Evolutionary conservation across 2,329 filamentous ascomycete genomes (phyloP).

Genomic region (Fusarium camptoceras): DNA sequence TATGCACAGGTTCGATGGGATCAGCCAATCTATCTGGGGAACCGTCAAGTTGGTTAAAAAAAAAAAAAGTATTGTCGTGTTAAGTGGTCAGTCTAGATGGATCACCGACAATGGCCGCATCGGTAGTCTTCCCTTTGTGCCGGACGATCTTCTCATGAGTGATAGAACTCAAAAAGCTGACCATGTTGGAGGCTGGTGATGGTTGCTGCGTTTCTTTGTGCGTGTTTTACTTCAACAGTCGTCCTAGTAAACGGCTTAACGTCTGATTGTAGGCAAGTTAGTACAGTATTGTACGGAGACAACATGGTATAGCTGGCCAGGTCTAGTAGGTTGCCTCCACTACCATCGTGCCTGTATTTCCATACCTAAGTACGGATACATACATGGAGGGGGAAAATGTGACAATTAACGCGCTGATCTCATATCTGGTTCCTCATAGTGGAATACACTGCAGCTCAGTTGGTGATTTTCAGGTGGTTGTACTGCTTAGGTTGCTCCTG

Average conservation of each 20-base stretch:
- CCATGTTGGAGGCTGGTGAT: conserved; percentile 16
- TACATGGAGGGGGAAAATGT: background rate
- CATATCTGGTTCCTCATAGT: conserved; percentile 33
- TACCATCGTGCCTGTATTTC: background rate
- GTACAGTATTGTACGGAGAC: background rate
- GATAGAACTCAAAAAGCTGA: conserved; percentile 22
- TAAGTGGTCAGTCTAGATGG: conserved; percentile 21
- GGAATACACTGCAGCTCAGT: conserved; percentile 22
- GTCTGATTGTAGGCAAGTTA: background rate
- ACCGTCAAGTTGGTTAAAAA: conserved; percentile 1
- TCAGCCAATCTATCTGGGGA: background rate
- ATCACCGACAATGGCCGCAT: conserved; percentile 30
- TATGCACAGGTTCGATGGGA: background rate
- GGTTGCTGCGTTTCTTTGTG: conserved; percentile 16
- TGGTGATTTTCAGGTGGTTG: conserved; percentile 33
- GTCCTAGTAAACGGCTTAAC: conserved; percentile 14
- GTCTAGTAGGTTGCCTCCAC: background rate
- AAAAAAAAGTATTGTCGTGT: conserved; percentile 21
- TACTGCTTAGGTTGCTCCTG: conserved; percentile 19
- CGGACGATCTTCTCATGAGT: conserved; percentile 38
- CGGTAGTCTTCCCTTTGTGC: conserved; percentile 27
- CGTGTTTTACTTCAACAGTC: conserved; percentile 5
- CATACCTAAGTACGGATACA: background rate
- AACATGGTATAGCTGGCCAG: background rate
- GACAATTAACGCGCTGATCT: conserved; percentile 40